These are phyloP conservation scores for Puccinia triticina DNA, from an alignment of 1,284 basidiomycete species.

Conservation along the genomic window DNA sequence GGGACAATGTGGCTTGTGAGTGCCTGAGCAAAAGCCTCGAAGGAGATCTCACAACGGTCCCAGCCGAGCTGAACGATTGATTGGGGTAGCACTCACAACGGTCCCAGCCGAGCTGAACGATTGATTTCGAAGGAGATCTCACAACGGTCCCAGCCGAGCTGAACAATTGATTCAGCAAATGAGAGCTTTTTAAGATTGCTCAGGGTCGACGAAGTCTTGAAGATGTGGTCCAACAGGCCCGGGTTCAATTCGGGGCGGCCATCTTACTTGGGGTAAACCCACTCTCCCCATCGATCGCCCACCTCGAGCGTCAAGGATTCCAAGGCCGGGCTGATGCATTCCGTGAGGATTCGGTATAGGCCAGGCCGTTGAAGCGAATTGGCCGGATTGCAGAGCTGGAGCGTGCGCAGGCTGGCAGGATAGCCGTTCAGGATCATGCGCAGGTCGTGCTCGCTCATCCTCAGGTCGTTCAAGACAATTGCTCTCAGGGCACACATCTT, in stretches of 20 bases:
- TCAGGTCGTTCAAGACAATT: neutral
- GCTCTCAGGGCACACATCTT: constrained; percentile 17
- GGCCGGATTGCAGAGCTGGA: neutral
- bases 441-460: neutral
- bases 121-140: no score
- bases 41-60: no score
- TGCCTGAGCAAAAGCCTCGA: neutral
- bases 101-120: constrained; percentile 13
- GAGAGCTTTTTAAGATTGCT: neutral
- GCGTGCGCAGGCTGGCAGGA: neutral
- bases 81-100: neutral
- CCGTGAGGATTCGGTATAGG: neutral
- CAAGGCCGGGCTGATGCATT: neutral
- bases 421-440: neutral
- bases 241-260: no score
- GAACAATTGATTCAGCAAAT: neutral
- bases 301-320: neutral
- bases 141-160: neutral
- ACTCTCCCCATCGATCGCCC: neutral
- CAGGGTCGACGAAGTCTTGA: neutral
- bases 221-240: neutral
- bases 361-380: neutral
- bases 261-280: neutral
- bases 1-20: neutral
- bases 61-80: no score